Evolutionary conservation across 1,284 basidiomycete genomes (phyloP), one percentile per base, ranked within the genome.

Genomic region (Amylostereum chailletii): DNA sequence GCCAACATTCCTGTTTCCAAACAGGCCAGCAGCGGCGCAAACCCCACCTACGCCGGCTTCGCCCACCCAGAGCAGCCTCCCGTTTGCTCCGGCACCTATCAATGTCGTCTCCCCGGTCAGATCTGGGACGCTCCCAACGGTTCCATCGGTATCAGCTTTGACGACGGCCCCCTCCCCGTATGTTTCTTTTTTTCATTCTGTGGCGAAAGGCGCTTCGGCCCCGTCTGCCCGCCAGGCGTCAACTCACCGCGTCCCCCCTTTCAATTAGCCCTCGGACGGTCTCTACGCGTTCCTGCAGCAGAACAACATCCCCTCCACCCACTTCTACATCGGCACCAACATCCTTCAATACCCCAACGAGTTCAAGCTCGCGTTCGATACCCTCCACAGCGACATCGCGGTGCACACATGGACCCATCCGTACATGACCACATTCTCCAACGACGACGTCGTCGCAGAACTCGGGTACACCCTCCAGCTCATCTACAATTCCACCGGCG

Each of bases 381-480:
- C 72, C 30, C 71, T 72, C 46, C 66, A 72, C 9, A 48, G 76
- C 48, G 86, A 89, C 55, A 77, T 91, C 46, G 87, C 81, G 11
- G 80, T 87, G 3, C 88, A 91, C 62, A 91, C 89, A 0, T 92
- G 79, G 76, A 81, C 83, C 1, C 87, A 90, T 57, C 85, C 79
- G 37, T 84, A 83, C 68, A 90, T 88, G 83, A 89, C 90, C 6
- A 81, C 84, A 1, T 71, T 86, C 53, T 74, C 71, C 48, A 89
- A 93, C 64, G 60, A 74, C 46, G 71, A 84, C 50, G 64, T 93
- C 43, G 56, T 93, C 37, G 90, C 76, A 29, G 81, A 93, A 72
- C 70, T 94, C 52, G 91, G 86, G 7, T 94, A 85, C 83, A 84
- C 87, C 1, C 80, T 88, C 71, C 75, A 85, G 65, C 71, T 93